phyloP scores from a whole-genome alignment of 2,329 filamentous ascomycete species.

The Fusarium luffae region DNA sequence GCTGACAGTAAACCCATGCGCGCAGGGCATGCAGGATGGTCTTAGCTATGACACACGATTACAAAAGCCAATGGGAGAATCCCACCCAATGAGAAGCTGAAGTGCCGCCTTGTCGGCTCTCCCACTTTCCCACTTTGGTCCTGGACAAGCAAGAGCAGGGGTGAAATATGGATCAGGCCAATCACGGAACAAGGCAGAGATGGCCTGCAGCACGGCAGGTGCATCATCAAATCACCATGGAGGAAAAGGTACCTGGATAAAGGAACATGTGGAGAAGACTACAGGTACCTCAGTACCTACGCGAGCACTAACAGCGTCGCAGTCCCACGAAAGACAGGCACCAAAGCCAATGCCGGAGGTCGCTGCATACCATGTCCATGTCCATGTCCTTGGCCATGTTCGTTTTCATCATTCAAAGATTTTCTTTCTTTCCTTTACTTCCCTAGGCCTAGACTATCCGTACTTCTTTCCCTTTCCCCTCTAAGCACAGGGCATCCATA shows the following conservation, averaged over 20 bases:
- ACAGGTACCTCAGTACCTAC: not conserved
- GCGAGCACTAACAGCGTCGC: slow-evolving; percentile 6
- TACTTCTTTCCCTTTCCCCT: not conserved
- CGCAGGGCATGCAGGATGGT: slow-evolving; percentile 1
- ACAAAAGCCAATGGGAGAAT: slow-evolving; percentile 36
- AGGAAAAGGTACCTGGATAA: slow-evolving; percentile 25
- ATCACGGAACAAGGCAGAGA: slow-evolving; percentile 29
- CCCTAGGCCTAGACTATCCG: not conserved
- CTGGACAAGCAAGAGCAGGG: slow-evolving; percentile 6
- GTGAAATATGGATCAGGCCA: slow-evolving; percentile 15
- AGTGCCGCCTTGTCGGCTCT: slow-evolving; percentile 1
- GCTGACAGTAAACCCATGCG: slow-evolving; percentile 16
- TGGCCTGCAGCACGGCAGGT: slow-evolving; percentile 37
- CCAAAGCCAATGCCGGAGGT: slow-evolving; percentile 41
- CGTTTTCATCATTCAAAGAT: slow-evolving; percentile 14
- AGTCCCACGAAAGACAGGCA: slow-evolving; percentile 36
- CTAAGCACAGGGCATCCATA: not conserved
- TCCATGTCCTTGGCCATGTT: slow-evolving; percentile 13
- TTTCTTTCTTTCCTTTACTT: not conserved
- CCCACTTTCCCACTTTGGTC: not conserved
- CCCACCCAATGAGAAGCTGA: slow-evolving; percentile 35
- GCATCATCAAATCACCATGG: slow-evolving; percentile 7
- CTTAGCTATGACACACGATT: slow-evolving; percentile 34
- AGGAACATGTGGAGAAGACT: slow-evolving; percentile 34
- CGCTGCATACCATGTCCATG: slow-evolving; percentile 35